These are phyloP conservation scores for Beauveria australis DNA, from an alignment of 2,329 filamentous ascomycete species.

Conservation along the genomic window DNA sequence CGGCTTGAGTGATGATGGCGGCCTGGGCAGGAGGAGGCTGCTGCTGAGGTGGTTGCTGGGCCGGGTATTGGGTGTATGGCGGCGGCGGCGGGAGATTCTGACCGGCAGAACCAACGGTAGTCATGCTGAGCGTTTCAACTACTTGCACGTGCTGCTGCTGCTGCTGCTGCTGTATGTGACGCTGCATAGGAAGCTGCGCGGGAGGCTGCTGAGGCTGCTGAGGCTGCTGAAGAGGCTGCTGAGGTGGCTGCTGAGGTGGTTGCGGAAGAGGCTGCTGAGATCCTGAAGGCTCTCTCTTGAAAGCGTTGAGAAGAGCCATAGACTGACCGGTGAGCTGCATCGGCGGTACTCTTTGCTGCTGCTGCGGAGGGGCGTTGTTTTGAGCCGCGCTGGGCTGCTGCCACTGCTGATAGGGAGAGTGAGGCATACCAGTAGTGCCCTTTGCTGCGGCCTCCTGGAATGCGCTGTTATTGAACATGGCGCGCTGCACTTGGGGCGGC, in stretches of 20 bases:
- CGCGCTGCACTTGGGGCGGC: conserved; percentile 48
- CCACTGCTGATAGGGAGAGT: conserved; percentile 17
- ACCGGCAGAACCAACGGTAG: neutral
- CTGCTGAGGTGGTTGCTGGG: neutral
- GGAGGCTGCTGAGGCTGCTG: conserved; percentile 18
- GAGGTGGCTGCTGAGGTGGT: neutral
- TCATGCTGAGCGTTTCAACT: neutral
- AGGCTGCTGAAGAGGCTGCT: neutral
- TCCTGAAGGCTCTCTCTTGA: conserved; percentile 26
- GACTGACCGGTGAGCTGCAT: conserved; percentile 32
- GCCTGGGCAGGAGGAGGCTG: neutral
- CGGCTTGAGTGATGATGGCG: neutral
- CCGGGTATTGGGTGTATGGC: conserved; percentile 9
- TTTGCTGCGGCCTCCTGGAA: conserved; percentile 20
- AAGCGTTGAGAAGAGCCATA: conserved; percentile 36
- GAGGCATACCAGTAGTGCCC: conserved; percentile 12
- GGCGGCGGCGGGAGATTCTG: conserved; percentile 5
- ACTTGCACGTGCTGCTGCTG: neutral
- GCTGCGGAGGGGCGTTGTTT: neutral
- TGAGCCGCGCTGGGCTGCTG: conserved; percentile 11
- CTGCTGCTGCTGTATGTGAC: neutral
- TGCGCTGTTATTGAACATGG: conserved; percentile 35
- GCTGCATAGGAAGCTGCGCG: conserved; percentile 10
- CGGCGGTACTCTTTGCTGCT: conserved; percentile 12
- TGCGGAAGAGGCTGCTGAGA: conserved; percentile 14